phyloP scores from a whole-genome alignment of 2,329 filamentous ascomycete species.

The Pyricularia grisea region DNA sequence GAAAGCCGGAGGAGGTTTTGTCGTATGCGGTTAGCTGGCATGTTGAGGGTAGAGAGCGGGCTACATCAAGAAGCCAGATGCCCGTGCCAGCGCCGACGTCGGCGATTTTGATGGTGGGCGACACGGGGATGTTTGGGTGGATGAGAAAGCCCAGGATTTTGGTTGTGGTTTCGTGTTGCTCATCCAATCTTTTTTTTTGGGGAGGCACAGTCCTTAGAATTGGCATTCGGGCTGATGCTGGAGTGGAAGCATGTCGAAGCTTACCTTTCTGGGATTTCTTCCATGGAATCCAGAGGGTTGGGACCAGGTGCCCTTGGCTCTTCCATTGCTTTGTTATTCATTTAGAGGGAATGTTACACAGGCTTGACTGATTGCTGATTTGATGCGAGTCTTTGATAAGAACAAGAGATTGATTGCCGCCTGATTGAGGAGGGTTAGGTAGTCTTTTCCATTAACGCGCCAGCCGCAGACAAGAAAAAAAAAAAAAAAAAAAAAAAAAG shows the following conservation, averaged over 20 bases:
- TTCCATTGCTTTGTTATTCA: background rate
- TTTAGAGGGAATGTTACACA: background rate
- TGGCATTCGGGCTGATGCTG: background rate
- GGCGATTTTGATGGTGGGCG: conserved; percentile 5
- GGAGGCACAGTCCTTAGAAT: background rate
- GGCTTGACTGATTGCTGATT: background rate
- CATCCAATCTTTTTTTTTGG: conserved; percentile 9
- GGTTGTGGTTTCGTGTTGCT: conserved; percentile 12
- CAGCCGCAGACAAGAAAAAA: background rate
- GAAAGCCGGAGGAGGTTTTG: conserved; percentile 13
- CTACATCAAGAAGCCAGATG: conserved; percentile 12
- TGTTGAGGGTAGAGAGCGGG: conserved; percentile 8
- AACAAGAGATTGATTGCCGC: too few relatives aligned
- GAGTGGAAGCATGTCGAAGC: background rate
- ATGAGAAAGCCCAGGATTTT: conserved; percentile 9
- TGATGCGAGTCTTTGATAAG: too few relatives aligned
- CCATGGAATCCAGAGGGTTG: background rate
- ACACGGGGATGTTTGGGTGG: conserved; percentile 7
- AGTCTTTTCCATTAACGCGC: too few relatives aligned
- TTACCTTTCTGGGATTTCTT: conserved; percentile 4
- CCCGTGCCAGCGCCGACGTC: conserved; percentile 11
- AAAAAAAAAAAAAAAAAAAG: too few relatives aligned
- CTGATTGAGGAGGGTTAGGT: too few relatives aligned
- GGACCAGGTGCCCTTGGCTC: background rate
- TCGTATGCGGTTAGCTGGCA: conserved; percentile 15